Evolutionary conservation across 345 rosid species (phyloP), one percentile per base, ranked within the genome.

Genomic region (Sonneratia alba): DNA sequence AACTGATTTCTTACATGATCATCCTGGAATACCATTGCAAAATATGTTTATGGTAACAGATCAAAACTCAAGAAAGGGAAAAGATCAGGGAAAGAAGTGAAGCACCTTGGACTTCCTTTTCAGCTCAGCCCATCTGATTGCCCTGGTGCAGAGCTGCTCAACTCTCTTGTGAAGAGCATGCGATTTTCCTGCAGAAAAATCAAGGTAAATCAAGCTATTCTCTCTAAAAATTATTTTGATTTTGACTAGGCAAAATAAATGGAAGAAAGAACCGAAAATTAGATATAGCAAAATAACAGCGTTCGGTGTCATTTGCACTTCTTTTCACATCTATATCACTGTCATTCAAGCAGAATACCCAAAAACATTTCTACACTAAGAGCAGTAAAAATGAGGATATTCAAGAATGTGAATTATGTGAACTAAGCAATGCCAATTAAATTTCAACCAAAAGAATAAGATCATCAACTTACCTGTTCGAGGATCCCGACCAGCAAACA

Each of bases 91-190:
- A 68, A n/a, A 36, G 32, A 55, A n/a, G 71, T 27, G 36, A 68
- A 79, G 63, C 82, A 95, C 99, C 97, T 92, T 95, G 21, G 94
- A 70, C 80, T 95, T 95, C 74, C 93, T 90, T 79, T 87, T 95
- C 76, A 95, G 84, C 71, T 90, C 94, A 16, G 83, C 99, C 99
- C 99, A 92, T 80, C 87, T 85, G 81, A 95, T 90, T 14, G 99
- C 97, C 70, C 97, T 82, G 71, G 85, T 95, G 82, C 99, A 95
- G 68, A 95, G 97, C 84, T 95, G 99, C 82, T 95, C 99, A 49
- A 95, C 96, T 84, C 99, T 89, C 87, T 87, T 95, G 88, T 95
- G 99, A 71, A 95, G 97, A 79, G 99, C 97, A 82, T 95, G 99
- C 5, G 97, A 90, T 84, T 95, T 95, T 38, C 98, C 99, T 91